Evolutionary conservation across 257 asterid genomes (phyloP).

Genomic region (Mitragyna speciosa): DNA sequence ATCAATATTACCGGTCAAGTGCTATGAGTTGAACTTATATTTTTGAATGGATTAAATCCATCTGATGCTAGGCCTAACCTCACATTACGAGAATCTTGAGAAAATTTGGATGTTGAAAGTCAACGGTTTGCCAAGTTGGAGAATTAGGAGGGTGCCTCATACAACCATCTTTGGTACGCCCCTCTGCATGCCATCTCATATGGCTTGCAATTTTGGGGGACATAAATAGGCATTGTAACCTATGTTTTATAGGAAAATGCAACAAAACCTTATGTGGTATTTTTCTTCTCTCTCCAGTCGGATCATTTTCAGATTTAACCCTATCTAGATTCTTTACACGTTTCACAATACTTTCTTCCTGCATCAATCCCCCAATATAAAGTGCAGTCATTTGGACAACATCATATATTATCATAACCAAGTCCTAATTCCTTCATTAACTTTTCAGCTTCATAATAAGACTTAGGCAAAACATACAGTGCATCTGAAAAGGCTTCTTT

Average conservation of each 20-base stretch:
- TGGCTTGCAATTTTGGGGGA: not conserved
- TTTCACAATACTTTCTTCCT: not conserved
- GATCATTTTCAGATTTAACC: not conserved
- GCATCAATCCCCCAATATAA: not conserved
- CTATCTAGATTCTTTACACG: not conserved
- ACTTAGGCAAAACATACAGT: not conserved
- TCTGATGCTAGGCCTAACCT: too few relatives aligned
- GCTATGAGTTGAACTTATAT: not conserved
- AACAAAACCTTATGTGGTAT: not conserved
- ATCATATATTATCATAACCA: constrained; percentile 1
- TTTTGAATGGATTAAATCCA: not conserved
- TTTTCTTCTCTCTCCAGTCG: not conserved
- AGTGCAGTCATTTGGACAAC: not conserved
- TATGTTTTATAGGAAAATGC: not conserved
- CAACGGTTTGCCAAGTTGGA: not conserved
- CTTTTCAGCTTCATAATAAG: not conserved
- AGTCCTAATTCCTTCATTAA: not conserved
- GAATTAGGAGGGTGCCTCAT: not conserved
- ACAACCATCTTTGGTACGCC: not conserved
- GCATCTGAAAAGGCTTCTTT: not conserved
- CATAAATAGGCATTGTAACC: not conserved
- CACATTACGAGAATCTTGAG: not conserved
- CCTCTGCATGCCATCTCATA: constrained; percentile 4
- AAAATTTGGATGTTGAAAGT: too few relatives aligned
- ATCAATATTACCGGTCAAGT: not conserved